Conservation (phyloP, 352 stramenopile genomes). For the Phytophthora capsici region DNA sequence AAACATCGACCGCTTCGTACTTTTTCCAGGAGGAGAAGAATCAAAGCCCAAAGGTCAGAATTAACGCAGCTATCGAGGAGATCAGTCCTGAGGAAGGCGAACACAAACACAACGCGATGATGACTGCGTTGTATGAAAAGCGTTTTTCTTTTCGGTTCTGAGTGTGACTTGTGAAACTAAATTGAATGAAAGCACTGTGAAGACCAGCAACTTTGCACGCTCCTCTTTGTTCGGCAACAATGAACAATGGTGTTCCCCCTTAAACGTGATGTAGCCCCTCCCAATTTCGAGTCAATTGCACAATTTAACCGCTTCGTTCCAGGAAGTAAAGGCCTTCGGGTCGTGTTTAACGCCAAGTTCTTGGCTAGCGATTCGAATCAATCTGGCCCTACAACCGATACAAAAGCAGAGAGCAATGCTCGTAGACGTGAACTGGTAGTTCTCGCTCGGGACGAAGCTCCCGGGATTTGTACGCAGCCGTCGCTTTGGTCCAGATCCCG, state of each 20-base stretch:
- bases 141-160: conserved; percentile 30
- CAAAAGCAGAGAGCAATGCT: not conserved
- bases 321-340: conserved; percentile 16
- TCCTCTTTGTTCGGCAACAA: conserved; percentile 25
- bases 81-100: conserved; percentile 17
- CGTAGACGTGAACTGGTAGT: conserved; percentile 10
- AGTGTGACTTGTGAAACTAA: not conserved
- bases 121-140: conserved; percentile 36
- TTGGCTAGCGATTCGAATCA: not conserved
- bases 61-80: conserved; percentile 35
- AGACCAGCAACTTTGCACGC: conserved; percentile 38
- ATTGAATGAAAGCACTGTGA: conserved; percentile 15
- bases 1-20: conserved; percentile 24
- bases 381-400: not conserved
- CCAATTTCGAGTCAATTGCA: conserved; percentile 28
- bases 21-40: conserved; percentile 10
- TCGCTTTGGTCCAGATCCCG: conserved; percentile 56
- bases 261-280: not conserved
- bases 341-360: conserved; percentile 34
- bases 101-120: conserved; percentile 34
- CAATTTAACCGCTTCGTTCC: conserved; percentile 15
- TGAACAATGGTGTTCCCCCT: conserved; percentile 44
- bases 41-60: conserved; percentile 16
- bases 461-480: conserved; percentile 48
- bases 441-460: conserved; percentile 23